Base-by-base conservation (phyloP, 495 filamentous ascomycete genomes). In the Parachaetomium inaequale region DNA sequence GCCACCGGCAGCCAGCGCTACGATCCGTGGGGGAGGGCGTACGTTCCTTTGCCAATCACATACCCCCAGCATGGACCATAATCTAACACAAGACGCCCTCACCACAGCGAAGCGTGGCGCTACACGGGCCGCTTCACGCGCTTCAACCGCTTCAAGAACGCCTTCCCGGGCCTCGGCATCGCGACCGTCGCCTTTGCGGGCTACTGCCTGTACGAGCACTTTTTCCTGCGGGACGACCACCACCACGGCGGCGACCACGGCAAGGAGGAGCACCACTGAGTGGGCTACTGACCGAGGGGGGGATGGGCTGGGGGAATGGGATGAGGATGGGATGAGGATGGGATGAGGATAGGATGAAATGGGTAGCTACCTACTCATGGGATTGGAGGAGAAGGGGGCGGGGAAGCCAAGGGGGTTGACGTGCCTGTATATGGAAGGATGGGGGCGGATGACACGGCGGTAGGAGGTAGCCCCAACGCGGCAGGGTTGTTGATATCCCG, bases 1-100 rank as follows among this genome's bases (percentile, higher is more conserved):
- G 80, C 91, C 23, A 78, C 89, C 61, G 84, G 83, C 36, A 79
- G 79, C 63, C 82, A 84, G 58, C 82, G 83, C 73, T 87, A 88
- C 71, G 95, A 98, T 74, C 94, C 94, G 43, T 98, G 94, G 94
- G 85, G 84, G 72, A 78, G 87, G 80, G 68, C 79, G 93, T 96
- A 46, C 67, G 79, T 80, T 45, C 45, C 8, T 8, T 7, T 21
- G 5, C 7, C 45, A 3, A 23, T 6, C 42, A 15, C 6, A n/a
- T 17, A 15, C 45, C 45, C 5, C 23, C 21, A 25, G 21, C 2
- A 2, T 25, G 4, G 15, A 14, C 21, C 31, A 25, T 14, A 3
- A 38, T 14, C 53, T 38, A 40, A 55, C 36, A 43, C 53, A 40
- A 10, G 3, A 4, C 8, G 7, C 14, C 17, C 3, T 29, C 0